phyloP scores from a whole-genome alignment of 495 filamentous ascomycete species.

The Schizothecium vesticola region DNA sequence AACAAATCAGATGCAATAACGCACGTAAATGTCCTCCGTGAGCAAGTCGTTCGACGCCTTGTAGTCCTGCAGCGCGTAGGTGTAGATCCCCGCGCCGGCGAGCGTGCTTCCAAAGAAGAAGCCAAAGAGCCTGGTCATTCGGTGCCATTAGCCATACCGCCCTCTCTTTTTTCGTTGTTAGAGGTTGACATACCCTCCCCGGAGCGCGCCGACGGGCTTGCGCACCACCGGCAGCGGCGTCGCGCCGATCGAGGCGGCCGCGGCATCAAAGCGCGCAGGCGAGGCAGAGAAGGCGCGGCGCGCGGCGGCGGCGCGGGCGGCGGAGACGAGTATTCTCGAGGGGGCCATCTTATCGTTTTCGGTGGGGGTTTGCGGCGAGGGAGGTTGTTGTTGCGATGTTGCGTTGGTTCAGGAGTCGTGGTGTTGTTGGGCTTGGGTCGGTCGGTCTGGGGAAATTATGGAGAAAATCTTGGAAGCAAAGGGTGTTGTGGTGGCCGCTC shows the following conservation, averaged over 20 bases:
- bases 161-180: background rate
- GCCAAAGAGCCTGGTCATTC: slow-evolving; percentile 66
- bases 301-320: slow-evolving; percentile 28
- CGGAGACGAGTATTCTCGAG: slow-evolving; percentile 40
- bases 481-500: background rate
- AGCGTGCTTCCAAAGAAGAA: slow-evolving; percentile 84
- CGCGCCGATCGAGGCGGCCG: slow-evolving; percentile 8
- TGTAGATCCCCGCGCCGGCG: slow-evolving; percentile 77
- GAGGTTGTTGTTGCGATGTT: background rate
- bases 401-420: background rate
- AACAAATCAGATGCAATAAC: slow-evolving; percentile 48
- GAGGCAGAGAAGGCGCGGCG: slow-evolving; percentile 30
- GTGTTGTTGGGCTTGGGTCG: background rate
- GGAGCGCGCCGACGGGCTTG: slow-evolving; percentile 85
- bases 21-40: slow-evolving; percentile 92
- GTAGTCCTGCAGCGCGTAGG: slow-evolving; percentile 89
- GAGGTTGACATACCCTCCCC: slow-evolving; percentile 68
- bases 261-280: slow-evolving; percentile 36
- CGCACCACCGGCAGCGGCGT: slow-evolving; percentile 57
- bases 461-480: background rate
- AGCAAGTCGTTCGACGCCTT: slow-evolving; percentile 88
- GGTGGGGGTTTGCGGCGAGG: background rate
- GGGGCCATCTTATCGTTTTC: slow-evolving; percentile 32
- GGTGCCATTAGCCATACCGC: background rate
- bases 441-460: background rate